Evolutionary conservation across 257 asterid genomes (phyloP), one percentile per base, ranked within the genome.

Genomic region (Nicotiana obtusifolia): DNA sequence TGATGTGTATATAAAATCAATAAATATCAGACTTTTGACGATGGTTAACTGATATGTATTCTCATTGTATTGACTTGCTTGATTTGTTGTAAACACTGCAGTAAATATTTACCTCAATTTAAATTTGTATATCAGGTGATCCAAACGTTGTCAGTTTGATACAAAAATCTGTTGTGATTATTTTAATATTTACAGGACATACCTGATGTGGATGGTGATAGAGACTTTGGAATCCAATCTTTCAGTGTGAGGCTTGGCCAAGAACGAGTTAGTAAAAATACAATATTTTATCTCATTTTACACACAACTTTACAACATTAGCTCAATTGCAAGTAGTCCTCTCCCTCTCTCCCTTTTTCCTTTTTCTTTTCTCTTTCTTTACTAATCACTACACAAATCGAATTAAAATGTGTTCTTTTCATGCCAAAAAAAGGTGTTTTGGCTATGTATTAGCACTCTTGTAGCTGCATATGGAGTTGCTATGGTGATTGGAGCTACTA

Each of bases 141-240:
- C n/a, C 26, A 16, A 57, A 13, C 3, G 56, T 11, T 49, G 56
- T 49, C 56, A 11, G 56, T 49, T 49, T 49, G 56, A 49, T 49
- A 31, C 44, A 9, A 15, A 76, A 24, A 54, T 9, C 47, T 60
- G 31, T 30, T 57, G 33, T 28, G 30, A 78, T 78, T 78, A 13
- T 10, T 10, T 3, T 14, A 9, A 5, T 57, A 10, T 81, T 67
- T 5, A 69, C 64, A 81, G 84, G 84, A 81, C 17, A 81, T 81
- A 35, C 84, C 84, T 33, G 84, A 81, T 71, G 84, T 81, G 31
- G 60, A 81, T 24, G 84, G 84, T 53, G 84, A 81, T 64, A 56
- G 80, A 64, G 22, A 81, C 24, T 81, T 81, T 56, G 84, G 84
- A 10, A 69, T 81, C n/a, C 60, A 54, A 41, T 81, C 84, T 31